phyloP scores from a whole-genome alignment of 805 yeast genomes.

The Cyberlindnera misumaiensis region DNA sequence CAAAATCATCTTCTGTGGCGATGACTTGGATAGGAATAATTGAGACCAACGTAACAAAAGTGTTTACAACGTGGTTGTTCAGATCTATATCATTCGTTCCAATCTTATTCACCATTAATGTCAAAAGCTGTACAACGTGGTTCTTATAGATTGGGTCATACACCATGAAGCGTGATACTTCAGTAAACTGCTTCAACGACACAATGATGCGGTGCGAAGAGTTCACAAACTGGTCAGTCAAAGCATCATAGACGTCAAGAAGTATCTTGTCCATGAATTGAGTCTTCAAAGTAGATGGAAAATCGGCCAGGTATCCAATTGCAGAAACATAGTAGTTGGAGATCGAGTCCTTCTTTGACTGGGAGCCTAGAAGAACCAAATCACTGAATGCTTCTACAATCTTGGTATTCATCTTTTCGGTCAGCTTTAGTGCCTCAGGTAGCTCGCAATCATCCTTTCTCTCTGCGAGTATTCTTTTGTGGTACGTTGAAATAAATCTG shows the following conservation, averaged over 20 bases:
- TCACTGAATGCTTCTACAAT: conserved; percentile 40
- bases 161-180: conserved; percentile 61
- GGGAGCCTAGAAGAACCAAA: conserved; percentile 61
- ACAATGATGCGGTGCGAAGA: conserved; percentile 76
- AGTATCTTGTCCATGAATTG: conserved; percentile 46
- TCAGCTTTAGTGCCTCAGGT: conserved; percentile 24
- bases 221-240: conserved; percentile 54
- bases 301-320: conserved; percentile 49
- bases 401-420: conserved; percentile 26
- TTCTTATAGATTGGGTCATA: conserved; percentile 57
- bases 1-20: conserved; percentile 31
- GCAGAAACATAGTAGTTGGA: conserved; percentile 53
- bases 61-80: conserved; percentile 59
- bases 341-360: conserved; percentile 56
- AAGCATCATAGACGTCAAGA: conserved; percentile 71
- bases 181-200: conserved; percentile 62
- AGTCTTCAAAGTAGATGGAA: conserved; percentile 40
- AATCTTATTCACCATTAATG: conserved; percentile 69
- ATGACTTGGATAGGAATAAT: conserved; percentile 68
- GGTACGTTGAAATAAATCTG: conserved; percentile 52
- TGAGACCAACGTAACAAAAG: conserved; percentile 63
- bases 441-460: conserved; percentile 26
- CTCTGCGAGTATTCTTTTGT: conserved; percentile 50
- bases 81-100: conserved; percentile 82
- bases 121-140: conserved; percentile 70